Percentiles rank a stretch among this genome's conserved stretches.
Conservation (phyloP, 345 rosid genomes). For the Murraya paniculata region DNA sequence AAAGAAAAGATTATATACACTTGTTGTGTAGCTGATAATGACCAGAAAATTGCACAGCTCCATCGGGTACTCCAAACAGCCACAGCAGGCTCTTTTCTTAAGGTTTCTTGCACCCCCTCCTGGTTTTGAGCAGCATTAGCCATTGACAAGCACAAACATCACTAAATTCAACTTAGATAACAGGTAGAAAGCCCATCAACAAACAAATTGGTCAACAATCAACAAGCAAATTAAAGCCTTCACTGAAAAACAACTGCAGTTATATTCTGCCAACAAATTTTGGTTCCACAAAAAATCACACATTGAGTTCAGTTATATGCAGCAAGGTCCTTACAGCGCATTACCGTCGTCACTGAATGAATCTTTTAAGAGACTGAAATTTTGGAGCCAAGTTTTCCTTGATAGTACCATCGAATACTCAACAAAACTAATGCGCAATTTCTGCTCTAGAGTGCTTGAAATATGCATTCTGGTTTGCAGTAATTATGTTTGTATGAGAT, state of each 20-base stretch:
- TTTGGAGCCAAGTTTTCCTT: not conserved
- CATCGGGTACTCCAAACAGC: conserved; percentile 81
- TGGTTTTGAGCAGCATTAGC: conserved; percentile 37
- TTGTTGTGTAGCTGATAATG: conserved; percentile 59
- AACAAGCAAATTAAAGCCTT: not conserved
- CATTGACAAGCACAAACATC: conserved; percentile 32
- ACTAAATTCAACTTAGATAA: not conserved
- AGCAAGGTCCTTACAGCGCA: too few species aligned
- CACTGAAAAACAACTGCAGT: not conserved
- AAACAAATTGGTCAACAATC: too few species aligned
- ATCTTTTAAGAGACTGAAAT: not conserved
- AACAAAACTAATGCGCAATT: too few species aligned
- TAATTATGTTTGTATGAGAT: too few species aligned
- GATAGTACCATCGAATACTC: not conserved
- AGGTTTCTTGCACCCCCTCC: conserved; percentile 33
- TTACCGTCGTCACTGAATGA: not conserved
- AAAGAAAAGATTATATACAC: conserved; percentile 39
- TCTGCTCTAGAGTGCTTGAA: too few species aligned
- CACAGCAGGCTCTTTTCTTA: conserved; percentile 70
- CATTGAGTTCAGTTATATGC: too few species aligned
- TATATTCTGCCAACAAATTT: not conserved
- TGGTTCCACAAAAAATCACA: too few species aligned
- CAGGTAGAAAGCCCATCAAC: not conserved
- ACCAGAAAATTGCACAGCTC: conserved; percentile 96
- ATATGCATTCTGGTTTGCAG: too few species aligned